A percentile compares a stretch with the other conserved stretches of the same genome.
Conservation (phyloP, 345 rosid genomes). For the Corymbia maculata region DNA sequence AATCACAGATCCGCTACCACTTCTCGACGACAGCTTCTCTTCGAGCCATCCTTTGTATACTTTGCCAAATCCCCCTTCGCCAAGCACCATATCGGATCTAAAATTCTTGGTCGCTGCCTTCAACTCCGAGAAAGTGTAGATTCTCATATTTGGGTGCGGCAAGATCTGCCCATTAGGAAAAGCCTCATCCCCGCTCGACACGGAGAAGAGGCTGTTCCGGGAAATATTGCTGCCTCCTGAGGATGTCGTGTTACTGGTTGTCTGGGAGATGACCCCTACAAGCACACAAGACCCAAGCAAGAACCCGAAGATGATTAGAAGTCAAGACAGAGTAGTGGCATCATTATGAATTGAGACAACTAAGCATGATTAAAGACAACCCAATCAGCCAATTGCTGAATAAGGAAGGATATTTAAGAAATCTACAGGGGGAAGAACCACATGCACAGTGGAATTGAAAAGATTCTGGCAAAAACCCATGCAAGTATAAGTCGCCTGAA, state of each 20-base stretch:
- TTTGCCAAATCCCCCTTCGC: slow-evolving; percentile 98
- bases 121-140: slow-evolving; percentile 57
- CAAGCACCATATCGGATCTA: slow-evolving; percentile 65
- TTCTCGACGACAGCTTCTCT: slow-evolving; percentile 45
- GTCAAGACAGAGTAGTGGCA: background rate
- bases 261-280: slow-evolving; percentile 37
- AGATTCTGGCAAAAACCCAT: background rate
- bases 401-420: background rate
- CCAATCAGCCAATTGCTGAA: background rate
- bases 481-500: background rate
- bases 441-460: background rate
- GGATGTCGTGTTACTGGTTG: slow-evolving; percentile 54
- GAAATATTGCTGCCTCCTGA: slow-evolving; percentile 63
- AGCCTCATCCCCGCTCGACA: slow-evolving; percentile 45
- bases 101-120: slow-evolving; percentile 69
- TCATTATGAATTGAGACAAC: background rate
- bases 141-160: slow-evolving; percentile 41
- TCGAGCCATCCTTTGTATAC: slow-evolving; percentile 98
- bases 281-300: background rate
- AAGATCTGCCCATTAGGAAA: slow-evolving; percentile 43
- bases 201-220: slow-evolving; percentile 49
- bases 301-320: background rate
- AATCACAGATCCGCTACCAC: slow-evolving; percentile 48
- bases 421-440: background rate
- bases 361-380: background rate